Base-by-base conservation (phyloP, 2,329 filamentous ascomycete species). In the Neonectria faginata region DNA sequence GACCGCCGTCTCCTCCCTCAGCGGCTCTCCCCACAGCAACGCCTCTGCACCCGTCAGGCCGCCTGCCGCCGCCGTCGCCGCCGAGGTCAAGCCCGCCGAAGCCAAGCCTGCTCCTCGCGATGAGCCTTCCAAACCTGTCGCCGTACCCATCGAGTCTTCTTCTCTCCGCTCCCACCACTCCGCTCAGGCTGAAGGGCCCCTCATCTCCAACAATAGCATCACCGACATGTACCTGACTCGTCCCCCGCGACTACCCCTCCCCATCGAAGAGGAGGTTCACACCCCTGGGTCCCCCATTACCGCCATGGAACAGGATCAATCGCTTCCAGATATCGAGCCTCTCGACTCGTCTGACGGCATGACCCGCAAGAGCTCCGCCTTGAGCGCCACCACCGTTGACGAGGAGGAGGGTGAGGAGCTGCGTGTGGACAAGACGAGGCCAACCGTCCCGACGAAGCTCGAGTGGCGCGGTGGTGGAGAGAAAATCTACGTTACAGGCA, bases 401-500 rank as follows among this genome's bases (percentile, higher is more conserved):
- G 94, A 97, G 52, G 91, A 96, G 52, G 86, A 92, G 65, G 85
- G 87, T 25, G 92, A 96, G 73, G 93, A 94, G 75, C 85, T 95
- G 75, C 86, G 90, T 42, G 88, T 92, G 36, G 90, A 92, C 73
- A 91, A 91, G 79, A 89, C 89, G 18, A 87, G 90, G 67, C 91
- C 92, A 42, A 92, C 92, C 8, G 92, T 98, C 45, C 92, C 93
- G 2, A 97, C 93, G 2, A 83, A 87, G 62, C 89, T 99, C 63
- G 92, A 97, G 79, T 99, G 96, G 96, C 87, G 87, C 69, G 87
- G 88, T 9, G 89, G 89, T 57, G 94, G 92, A 63, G 92, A 97
- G 62, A 97, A 94, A 79, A 89, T 98, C 68, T 99, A 97, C 78
- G 94, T 99, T 50, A 99, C 96, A 0, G 95, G 95, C 69, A 98